phyloP scores from a whole-genome alignment of 1,139 yeast genomes.

The Arxiozyma telluris region DNA sequence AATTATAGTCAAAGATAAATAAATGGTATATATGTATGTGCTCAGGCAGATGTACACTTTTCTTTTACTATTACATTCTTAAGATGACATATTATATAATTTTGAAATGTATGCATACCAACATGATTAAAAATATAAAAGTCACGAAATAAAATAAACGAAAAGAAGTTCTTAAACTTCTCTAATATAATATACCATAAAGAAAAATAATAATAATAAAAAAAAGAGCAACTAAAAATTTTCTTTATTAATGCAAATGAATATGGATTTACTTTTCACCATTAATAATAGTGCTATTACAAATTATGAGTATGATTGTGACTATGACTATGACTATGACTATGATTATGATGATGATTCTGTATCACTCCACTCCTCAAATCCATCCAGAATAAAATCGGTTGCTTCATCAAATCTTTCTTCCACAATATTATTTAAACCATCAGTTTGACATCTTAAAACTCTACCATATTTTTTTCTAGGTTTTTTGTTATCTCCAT shows the following conservation, averaged over 20 bases:
- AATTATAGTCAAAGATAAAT: not conserved
- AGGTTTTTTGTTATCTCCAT: constrained; percentile 57
- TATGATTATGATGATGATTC: constrained; percentile 13
- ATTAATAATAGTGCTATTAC: not conserved
- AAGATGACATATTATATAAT: too few relatives aligned
- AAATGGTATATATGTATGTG: too few relatives aligned
- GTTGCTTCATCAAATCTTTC: constrained; percentile 81
- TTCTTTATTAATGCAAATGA: not conserved
- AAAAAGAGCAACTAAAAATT: too few relatives aligned
- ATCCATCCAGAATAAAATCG: constrained; percentile 70
- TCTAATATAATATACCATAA: not conserved
- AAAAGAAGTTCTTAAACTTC: not conserved
- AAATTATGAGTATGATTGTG: not conserved
- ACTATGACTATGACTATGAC: too few relatives aligned
- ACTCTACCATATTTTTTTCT: constrained; percentile 89
- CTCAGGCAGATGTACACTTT: not conserved
- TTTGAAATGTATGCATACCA: not conserved
- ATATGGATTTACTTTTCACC: not conserved
- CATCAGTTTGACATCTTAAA: constrained; percentile 60
- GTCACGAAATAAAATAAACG: not conserved
- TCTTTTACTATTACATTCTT: not conserved
- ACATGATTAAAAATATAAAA: not conserved
- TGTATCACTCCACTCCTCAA: constrained; percentile 38
- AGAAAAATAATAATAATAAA: too few relatives aligned
- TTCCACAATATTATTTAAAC: constrained; percentile 65